Conservation (phyloP, 164 flowering plant genomes). For the Umbilicus rupestris region DNA sequence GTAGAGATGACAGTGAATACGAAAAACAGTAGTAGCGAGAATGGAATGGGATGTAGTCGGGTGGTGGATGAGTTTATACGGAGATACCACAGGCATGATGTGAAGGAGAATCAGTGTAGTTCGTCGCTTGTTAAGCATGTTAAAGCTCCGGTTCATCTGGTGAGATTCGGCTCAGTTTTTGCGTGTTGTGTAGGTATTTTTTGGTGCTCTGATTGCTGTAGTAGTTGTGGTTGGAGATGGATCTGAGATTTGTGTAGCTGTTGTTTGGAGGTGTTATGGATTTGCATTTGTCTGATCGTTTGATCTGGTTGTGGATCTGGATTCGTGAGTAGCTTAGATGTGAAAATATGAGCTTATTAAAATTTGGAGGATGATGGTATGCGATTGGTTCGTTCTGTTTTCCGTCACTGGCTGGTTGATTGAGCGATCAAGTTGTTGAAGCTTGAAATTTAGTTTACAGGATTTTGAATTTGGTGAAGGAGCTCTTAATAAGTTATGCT, state of each 20-base stretch:
- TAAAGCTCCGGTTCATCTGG: slow-evolving; percentile 18
- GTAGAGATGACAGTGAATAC: not conserved
- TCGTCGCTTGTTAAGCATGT: slow-evolving; percentile 14
- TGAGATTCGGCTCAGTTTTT: not conserved
- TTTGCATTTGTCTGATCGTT: not conserved
- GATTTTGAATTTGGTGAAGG: not conserved
- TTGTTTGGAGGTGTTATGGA: not conserved
- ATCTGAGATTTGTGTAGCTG: not conserved
- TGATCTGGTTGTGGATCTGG: not conserved
- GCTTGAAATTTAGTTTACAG: not conserved
- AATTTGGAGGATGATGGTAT: not conserved
- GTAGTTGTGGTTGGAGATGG: not conserved
- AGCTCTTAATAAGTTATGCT: not conserved
- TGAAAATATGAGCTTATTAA: not conserved
- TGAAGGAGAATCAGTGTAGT: slow-evolving; percentile 15
- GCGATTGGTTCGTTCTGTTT: too few species aligned
- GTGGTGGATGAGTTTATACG: slow-evolving; percentile 11
- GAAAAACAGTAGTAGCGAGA: not conserved
- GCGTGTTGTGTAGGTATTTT: too few species aligned
- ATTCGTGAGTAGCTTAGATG: not conserved
- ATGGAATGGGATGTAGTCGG: not conserved
- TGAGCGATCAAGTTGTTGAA: too few species aligned
- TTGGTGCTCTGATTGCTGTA: not conserved
- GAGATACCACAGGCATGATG: slow-evolving; percentile 13
- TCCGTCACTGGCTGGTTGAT: too few species aligned